phyloP scores from a whole-genome alignment of 1,284 basidiomycete genomes.

The Coniferiporia sulphurascens region DNA sequence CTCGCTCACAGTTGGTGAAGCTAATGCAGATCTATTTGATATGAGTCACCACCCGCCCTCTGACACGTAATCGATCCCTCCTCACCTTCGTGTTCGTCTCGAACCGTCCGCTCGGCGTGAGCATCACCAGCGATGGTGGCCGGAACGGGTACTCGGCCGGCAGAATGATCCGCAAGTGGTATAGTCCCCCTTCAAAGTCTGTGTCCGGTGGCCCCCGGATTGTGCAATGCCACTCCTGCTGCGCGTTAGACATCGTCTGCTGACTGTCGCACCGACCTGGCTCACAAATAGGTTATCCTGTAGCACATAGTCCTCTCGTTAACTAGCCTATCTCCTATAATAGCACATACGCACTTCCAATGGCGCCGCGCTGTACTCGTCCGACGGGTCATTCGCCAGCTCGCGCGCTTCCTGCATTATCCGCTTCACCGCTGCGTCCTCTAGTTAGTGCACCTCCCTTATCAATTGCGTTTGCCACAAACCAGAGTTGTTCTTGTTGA shows the following conservation, averaged over 20 bases:
- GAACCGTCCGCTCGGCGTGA: conserved; percentile 94
- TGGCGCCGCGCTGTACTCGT: conserved; percentile 83
- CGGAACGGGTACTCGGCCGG: conserved; percentile 94
- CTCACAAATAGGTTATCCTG: conserved; percentile 81
- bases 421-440: conserved; percentile 79
- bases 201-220: conserved; percentile 82
- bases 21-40: conserved; percentile 83
- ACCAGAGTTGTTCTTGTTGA: conserved; percentile 88
- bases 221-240: conserved; percentile 96
- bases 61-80: conserved; percentile 9
- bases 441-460: neutral
- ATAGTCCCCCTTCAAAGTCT: conserved; percentile 88
- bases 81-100: conserved; percentile 92
- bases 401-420: conserved; percentile 96
- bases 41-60: neutral
- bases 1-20: conserved; percentile 74
- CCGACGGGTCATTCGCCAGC: conserved; percentile 73
- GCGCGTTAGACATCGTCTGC: conserved; percentile 24
- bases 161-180: conserved; percentile 88
- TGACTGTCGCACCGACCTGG: conserved; percentile 18
- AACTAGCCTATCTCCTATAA: conserved; percentile 15
- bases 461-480: conserved; percentile 21
- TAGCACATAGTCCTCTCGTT: conserved; percentile 16
- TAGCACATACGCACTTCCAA: conserved; percentile 62
- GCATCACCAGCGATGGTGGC: conserved; percentile 89